phyloP scores from a whole-genome alignment of 306 rosid species.

The Inga oerstediana region DNA sequence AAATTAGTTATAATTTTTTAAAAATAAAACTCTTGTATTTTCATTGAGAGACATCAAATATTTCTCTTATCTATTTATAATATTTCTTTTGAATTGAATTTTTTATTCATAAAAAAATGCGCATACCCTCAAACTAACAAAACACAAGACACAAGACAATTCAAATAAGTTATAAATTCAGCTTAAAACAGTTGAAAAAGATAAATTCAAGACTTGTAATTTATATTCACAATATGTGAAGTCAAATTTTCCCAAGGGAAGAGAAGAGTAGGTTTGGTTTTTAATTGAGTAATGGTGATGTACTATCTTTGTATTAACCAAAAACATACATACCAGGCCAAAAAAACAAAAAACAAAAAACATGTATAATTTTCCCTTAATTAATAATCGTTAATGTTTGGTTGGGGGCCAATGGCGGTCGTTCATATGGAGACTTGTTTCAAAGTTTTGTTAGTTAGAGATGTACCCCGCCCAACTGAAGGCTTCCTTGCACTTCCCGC shows the following conservation, averaged over 20 bases:
- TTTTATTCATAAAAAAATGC: too few species aligned
- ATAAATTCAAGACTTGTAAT: not conserved
- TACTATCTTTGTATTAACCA: not conserved
- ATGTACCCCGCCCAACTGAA: constrained; percentile 65
- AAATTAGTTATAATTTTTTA: not conserved
- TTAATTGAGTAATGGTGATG: not conserved
- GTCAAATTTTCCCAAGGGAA: not conserved
- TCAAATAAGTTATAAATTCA: not conserved
- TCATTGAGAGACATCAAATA: not conserved
- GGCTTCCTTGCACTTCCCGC: constrained; percentile 84
- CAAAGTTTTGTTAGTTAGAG: constrained; percentile 55
- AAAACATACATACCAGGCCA: not conserved
- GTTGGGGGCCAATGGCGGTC: not conserved
- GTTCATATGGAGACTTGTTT: constrained; percentile 21
- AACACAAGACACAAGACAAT: not conserved
- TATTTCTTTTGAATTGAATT: too few species aligned
- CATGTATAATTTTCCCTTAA: not conserved
- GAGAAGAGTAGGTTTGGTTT: not conserved
- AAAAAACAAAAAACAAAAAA: too few species aligned
- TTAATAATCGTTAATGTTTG: not conserved
- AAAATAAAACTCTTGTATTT: not conserved
- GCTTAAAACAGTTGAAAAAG: not conserved
- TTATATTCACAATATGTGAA: not conserved
- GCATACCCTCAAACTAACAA: not conserved
- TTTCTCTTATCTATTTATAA: not conserved